Percentiles rank a stretch among this genome's conserved stretches.
Evolutionary conservation across 345 rosid species (phyloP).

Genomic region (Lepidium africanum): DNA sequence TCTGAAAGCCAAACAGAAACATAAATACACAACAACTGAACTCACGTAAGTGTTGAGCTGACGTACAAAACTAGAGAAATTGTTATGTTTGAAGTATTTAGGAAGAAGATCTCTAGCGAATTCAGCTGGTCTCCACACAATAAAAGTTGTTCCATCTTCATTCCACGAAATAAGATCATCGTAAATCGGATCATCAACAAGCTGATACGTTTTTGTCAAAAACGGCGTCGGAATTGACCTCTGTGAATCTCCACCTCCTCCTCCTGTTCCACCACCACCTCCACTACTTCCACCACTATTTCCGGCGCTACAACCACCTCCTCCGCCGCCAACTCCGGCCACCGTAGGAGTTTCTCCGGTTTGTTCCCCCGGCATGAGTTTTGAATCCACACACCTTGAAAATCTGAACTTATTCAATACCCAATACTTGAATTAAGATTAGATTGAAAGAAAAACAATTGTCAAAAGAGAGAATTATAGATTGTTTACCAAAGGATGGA

Average conservation of each 20-base stretch:
- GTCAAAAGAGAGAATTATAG: not conserved
- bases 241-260: conserved; percentile 46
- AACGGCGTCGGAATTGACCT: conserved; percentile 90
- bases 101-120: conserved; percentile 93
- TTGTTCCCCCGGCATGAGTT: conserved; percentile 57
- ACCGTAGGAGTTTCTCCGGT: conserved; percentile 44
- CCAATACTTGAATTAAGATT: not conserved
- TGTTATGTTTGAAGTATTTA: conserved; percentile 86
- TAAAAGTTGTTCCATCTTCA: conserved; percentile 77
- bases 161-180: conserved; percentile 88
- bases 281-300: conserved; percentile 29
- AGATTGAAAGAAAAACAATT: not conserved
- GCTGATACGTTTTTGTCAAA: conserved; percentile 75
- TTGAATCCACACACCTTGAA: conserved; percentile 30
- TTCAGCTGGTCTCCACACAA: conserved; percentile 93
- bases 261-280: conserved; percentile 3
- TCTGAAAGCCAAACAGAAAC: not conserved
- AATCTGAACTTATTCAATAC: not conserved
- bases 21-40: conserved; percentile 26
- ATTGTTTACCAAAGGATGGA: not conserved
- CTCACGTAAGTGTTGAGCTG: conserved; percentile 95
- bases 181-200: conserved; percentile 66
- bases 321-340: conserved; percentile 29
- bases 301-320: conserved; percentile 29
- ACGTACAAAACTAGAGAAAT: conserved; percentile 93